phyloP scores from a whole-genome alignment of 305 asterid genomes.

The Fraxinus baroniana region DNA sequence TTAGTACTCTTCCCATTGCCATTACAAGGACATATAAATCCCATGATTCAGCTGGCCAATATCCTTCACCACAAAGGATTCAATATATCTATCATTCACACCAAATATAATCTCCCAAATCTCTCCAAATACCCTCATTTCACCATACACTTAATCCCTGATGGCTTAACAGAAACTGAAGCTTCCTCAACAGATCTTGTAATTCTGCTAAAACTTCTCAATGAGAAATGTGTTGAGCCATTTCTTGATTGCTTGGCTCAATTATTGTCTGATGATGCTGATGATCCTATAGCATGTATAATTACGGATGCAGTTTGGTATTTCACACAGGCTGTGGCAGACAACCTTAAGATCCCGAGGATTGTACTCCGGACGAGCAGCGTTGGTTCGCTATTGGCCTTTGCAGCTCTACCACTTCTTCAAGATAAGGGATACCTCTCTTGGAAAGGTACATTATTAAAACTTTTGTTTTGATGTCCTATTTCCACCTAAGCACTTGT shows the following conservation, averaged over 20 bases:
- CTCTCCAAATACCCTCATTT: slow-evolving; percentile 40
- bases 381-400: slow-evolving; percentile 37
- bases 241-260: slow-evolving; percentile 29
- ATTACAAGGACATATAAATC: slow-evolving; percentile 36
- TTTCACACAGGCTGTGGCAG: slow-evolving; percentile 45
- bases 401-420: slow-evolving; percentile 31
- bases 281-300: slow-evolving; percentile 29
- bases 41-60: slow-evolving; percentile 32
- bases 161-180: slow-evolving; percentile 20
- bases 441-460: slow-evolving; percentile 15
- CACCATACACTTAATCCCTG: slow-evolving; percentile 38
- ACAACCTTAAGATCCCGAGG: slow-evolving; percentile 37
- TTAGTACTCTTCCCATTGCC: slow-evolving; percentile 26
- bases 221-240: slow-evolving; percentile 24
- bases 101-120: slow-evolving; percentile 37
- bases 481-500: background rate
- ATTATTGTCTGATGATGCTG: slow-evolving; percentile 9
- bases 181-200: slow-evolving; percentile 5
- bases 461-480: background rate
- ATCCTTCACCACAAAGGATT: slow-evolving; percentile 40
- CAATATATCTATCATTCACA: slow-evolving; percentile 41
- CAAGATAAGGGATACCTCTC: slow-evolving; percentile 36
- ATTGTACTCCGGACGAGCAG: slow-evolving; percentile 46
- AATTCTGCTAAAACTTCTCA: slow-evolving; percentile 21
- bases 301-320: slow-evolving; percentile 44